These are phyloP conservation scores for Rhytidiadelphus loreus DNA, from an alignment of 225 moss, liverwort and hornwort genomes.

Conservation along the genomic window DNA sequence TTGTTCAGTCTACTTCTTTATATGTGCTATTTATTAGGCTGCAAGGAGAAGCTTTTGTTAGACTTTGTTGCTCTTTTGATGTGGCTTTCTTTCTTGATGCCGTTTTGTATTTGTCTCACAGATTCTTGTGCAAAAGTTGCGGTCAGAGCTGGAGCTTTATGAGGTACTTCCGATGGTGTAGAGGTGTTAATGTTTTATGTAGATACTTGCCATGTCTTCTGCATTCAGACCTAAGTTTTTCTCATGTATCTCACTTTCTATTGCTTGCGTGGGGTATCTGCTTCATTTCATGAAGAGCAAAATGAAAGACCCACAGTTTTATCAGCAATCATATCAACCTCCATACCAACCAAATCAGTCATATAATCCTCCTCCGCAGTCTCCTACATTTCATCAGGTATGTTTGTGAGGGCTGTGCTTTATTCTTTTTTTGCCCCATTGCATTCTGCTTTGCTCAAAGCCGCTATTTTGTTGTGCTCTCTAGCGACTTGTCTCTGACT, in stretches of 20 bases:
- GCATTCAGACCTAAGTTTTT: neutral
- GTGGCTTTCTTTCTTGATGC: neutral
- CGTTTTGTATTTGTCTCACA: slow-evolving; percentile 7
- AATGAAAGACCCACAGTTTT: slow-evolving; percentile 64
- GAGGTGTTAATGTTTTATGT: neutral
- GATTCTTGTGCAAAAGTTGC: slow-evolving; percentile 91
- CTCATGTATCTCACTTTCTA: neutral
- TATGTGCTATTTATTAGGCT: neutral
- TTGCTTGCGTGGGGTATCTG: neutral
- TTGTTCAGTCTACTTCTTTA: neutral
- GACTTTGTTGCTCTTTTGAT: neutral
- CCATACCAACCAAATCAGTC: slow-evolving; percentile 47
- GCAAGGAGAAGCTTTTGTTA: neutral
- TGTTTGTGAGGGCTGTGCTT: neutral
- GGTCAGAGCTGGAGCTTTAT: slow-evolving; percentile 89
- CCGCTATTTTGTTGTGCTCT: neutral
- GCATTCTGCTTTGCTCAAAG: neutral
- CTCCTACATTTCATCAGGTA: slow-evolving; percentile 54
- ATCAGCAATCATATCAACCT: slow-evolving; percentile 55
- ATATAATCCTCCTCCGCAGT: slow-evolving; percentile 53
- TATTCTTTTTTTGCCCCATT: neutral
- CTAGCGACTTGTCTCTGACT: neutral
- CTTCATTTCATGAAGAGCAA: slow-evolving; percentile 58
- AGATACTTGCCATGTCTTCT: neutral
- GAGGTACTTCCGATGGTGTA: slow-evolving; percentile 40